Conservation (phyloP, 345 rosid species). For the Salix brachista region DNA sequence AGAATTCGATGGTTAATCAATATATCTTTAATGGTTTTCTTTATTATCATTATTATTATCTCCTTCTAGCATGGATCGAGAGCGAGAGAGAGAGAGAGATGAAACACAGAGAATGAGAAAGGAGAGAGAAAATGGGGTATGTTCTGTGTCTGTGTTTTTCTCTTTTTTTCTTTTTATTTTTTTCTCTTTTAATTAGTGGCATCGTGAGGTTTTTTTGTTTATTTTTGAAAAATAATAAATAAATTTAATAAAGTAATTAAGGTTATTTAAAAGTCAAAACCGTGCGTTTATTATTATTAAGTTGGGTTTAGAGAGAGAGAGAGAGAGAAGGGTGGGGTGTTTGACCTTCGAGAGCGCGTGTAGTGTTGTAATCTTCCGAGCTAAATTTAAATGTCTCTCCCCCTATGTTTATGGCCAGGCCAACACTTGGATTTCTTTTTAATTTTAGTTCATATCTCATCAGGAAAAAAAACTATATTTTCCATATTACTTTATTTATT, state of each 20-base stretch:
- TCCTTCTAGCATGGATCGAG: constrained; percentile 23
- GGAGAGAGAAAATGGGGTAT: constrained; percentile 29
- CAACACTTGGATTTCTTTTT: constrained; percentile 1
- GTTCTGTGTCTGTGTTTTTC: not conserved
- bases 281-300: constrained; percentile 10
- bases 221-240: not conserved
- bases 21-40: constrained; percentile 9
- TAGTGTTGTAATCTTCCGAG: not conserved
- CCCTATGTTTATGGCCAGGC: constrained; percentile 20
- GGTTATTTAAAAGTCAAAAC: constrained; percentile 32
- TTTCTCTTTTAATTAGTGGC: constrained; percentile 18
- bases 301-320: constrained; percentile 24
- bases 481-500: too few species aligned
- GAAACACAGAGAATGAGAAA: constrained; percentile 2
- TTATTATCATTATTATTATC: constrained; percentile 12
- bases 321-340: constrained; percentile 6
- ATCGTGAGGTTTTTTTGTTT: constrained; percentile 21
- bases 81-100: not conserved
- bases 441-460: not conserved
- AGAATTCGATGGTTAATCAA: constrained; percentile 11
- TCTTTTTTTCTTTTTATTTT: not conserved
- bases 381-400: constrained; percentile 12
- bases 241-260: not conserved
- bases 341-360: not conserved
- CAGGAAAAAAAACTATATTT: too few species aligned